Conservation (phyloP, 2,329 filamentous ascomycete species). For the Penicillium sp. region DNA sequence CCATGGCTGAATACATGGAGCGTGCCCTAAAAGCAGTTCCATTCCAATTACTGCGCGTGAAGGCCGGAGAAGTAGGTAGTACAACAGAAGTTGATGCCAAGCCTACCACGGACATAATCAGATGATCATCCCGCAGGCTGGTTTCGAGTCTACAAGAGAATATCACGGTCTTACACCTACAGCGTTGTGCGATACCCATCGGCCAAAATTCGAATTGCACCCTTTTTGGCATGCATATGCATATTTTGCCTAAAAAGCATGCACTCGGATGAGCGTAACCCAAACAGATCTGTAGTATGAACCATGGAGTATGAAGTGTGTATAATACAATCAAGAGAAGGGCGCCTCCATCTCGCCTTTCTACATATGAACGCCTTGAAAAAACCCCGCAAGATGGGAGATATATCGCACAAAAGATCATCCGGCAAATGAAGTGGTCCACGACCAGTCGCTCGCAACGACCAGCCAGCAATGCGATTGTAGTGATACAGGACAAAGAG, state of each 20-base stretch:
- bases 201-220: neutral
- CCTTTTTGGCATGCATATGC: constrained; percentile 12
- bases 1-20: too few relatives aligned
- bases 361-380: constrained; percentile 27
- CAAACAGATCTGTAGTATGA: neutral
- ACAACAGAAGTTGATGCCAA: neutral
- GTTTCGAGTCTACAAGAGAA: neutral
- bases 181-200: neutral
- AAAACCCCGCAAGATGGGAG: constrained; percentile 3
- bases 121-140: neutral
- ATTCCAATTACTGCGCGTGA: too few relatives aligned
- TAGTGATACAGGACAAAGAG: constrained; percentile 9
- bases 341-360: constrained; percentile 9
- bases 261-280: constrained; percentile 17
- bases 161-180: too few relatives aligned
- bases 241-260: constrained; percentile 28
- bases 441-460: neutral
- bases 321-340: constrained; percentile 23
- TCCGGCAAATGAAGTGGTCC: neutral
- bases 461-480: constrained; percentile 1
- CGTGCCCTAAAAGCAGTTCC: too few relatives aligned
- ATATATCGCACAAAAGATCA: constrained; percentile 6
- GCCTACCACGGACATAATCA: neutral
- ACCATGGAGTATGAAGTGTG: constrained; percentile 20
- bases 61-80: neutral